Conservation (phyloP, 805 yeast species). For the Metschnikowia reukaufii region DNA sequence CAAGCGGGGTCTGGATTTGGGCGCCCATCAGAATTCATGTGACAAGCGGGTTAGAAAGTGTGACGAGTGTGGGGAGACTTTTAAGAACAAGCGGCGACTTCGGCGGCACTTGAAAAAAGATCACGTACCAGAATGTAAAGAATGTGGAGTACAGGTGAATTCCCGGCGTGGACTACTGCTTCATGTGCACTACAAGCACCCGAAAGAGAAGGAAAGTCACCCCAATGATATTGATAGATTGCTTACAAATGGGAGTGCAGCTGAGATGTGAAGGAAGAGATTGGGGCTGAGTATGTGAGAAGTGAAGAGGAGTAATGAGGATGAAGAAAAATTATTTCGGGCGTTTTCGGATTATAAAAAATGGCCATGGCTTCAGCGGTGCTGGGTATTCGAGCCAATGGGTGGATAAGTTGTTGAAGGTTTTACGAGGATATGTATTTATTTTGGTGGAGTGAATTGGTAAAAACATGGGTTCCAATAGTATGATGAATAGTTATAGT, state of each 20-base stretch:
- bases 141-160: neutral
- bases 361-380: no score
- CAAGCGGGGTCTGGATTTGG: constrained; percentile 1
- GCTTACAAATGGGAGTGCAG: neutral
- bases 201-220: neutral
- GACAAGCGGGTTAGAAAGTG: neutral
- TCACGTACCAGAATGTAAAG: neutral
- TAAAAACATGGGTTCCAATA: no score
- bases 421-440: no score
- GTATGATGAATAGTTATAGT: no score
- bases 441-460: no score
- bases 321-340: no score
- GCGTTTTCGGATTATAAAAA: no score
- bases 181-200: neutral
- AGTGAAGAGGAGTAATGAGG: neutral
- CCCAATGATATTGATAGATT: neutral
- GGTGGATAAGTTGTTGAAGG: no score
- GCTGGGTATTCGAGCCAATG: no score
- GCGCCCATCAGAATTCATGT: neutral
- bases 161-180: neutral
- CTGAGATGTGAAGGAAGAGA: neutral
- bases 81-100: neutral
- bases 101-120: neutral
- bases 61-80: neutral
- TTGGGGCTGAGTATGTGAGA: neutral